Evolutionary conservation across 2,329 filamentous ascomycete genomes (phyloP).

Genomic region (Sporothrix schenckii): DNA sequence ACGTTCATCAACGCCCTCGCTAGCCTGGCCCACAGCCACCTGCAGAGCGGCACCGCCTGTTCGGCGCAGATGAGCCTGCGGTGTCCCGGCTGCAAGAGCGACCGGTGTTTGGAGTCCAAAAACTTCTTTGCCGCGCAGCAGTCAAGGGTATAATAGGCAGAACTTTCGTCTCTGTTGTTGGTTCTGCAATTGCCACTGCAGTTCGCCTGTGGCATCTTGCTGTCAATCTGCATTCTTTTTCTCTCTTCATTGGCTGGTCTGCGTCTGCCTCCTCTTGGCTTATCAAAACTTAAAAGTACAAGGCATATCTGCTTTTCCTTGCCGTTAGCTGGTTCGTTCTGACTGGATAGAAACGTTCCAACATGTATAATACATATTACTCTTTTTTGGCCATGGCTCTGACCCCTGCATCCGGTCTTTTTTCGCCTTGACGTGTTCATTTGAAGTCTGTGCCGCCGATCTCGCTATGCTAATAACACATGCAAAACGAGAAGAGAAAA

Average conservation of each 20-base stretch:
- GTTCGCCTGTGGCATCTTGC: no score
- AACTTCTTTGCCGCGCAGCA: constrained; percentile 58
- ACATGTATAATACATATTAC: constrained; percentile 16
- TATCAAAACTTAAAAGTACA: no score
- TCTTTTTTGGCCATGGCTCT: background rate
- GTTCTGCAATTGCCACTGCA: no score
- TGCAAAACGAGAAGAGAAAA: background rate
- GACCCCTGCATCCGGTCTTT: background rate
- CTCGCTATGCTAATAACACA: background rate
- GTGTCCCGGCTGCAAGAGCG: constrained; percentile 91
- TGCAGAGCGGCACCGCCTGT: constrained; percentile 68
- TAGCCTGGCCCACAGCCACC: constrained; percentile 79
- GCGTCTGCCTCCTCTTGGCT: background rate
- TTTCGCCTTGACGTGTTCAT: background rate
- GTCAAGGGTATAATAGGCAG: background rate
- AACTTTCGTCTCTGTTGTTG: background rate
- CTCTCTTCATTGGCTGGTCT: no score
- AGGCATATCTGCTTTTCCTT: background rate
- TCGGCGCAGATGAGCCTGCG: constrained; percentile 85
- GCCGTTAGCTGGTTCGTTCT: no score
- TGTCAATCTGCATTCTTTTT: no score
- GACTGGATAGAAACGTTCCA: background rate
- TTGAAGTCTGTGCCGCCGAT: background rate
- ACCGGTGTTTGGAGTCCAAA: constrained; percentile 79
- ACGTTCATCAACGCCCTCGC: constrained; percentile 90